Conservation (phyloP, 768 basidiomycete species). For the Russula sp. region DNA sequence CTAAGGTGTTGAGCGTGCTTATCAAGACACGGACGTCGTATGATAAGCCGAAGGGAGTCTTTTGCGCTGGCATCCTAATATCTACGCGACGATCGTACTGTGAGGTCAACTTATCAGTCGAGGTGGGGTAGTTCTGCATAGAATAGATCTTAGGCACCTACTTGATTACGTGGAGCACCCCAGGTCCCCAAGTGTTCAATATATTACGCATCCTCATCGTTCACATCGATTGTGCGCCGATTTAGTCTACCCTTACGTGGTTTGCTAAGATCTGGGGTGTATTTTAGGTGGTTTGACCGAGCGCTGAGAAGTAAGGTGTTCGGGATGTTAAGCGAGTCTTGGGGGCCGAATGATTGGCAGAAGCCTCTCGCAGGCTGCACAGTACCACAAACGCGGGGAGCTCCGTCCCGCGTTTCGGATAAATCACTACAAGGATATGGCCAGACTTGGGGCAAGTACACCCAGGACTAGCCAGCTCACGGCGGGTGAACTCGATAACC, state of each 20-base stretch:
- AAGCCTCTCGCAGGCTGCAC: background rate
- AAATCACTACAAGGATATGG: background rate
- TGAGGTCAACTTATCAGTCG: background rate
- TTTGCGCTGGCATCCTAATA: background rate
- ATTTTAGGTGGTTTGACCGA: background rate
- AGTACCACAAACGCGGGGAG: background rate
- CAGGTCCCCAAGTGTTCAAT: background rate
- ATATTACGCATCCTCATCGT: background rate
- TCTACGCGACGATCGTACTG: background rate
- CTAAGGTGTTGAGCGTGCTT: background rate
- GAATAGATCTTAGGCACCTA: background rate
- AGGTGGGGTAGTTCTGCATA: background rate
- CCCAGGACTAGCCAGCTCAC: background rate
- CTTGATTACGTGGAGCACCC: background rate
- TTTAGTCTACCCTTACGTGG: background rate
- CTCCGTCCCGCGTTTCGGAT: background rate
- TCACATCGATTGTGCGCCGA: conserved; percentile 2
- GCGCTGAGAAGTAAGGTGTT: background rate
- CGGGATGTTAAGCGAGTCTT: background rate
- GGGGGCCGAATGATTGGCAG: background rate
- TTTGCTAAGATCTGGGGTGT: background rate
- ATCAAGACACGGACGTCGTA: background rate
- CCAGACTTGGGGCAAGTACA: background rate
- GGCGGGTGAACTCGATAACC: background rate
- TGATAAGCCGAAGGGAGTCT: background rate